phyloP scores from a whole-genome alignment of 169 alveolate species.

The Plasmodium vinckei region DNA sequence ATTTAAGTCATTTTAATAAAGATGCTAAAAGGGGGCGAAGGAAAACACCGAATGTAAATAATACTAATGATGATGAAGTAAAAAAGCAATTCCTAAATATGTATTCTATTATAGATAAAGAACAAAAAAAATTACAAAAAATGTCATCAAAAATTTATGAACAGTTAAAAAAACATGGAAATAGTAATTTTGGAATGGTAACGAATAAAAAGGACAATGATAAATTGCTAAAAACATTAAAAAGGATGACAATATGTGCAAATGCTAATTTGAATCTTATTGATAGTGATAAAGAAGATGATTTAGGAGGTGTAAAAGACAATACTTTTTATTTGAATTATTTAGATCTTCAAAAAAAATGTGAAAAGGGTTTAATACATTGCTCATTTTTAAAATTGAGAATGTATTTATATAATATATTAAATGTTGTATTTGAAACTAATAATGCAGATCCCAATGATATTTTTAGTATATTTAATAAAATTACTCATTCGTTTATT shows the following conservation, averaged over 20 bases:
- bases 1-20: neutral
- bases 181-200: neutral
- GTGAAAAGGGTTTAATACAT: constrained; percentile 47
- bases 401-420: constrained; percentile 71
- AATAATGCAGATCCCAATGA: constrained; percentile 15
- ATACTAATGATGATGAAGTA: constrained; percentile 4
- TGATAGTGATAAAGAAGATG: neutral
- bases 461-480: constrained; percentile 57
- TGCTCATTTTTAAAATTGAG: constrained; percentile 68
- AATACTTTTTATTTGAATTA: constrained; percentile 45
- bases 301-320: neutral
- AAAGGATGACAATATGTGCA: too few species aligned
- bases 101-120: neutral
- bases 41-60: neutral
- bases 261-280: neutral
- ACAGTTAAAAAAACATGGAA: neutral
- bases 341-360: constrained; percentile 67
- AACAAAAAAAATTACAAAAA: constrained; percentile 3
- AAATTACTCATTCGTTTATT: constrained; percentile 55
- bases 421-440: constrained; percentile 62
- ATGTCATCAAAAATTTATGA: neutral
- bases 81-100: neutral
- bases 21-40: constrained; percentile 5
- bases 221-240: too few species aligned
- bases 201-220: too few species aligned